Percentiles rank a stretch among this genome's conserved stretches.
These are phyloP conservation scores for Beauveria varroae DNA, from an alignment of 2,329 filamentous ascomycete genomes.

Conservation along the genomic window DNA sequence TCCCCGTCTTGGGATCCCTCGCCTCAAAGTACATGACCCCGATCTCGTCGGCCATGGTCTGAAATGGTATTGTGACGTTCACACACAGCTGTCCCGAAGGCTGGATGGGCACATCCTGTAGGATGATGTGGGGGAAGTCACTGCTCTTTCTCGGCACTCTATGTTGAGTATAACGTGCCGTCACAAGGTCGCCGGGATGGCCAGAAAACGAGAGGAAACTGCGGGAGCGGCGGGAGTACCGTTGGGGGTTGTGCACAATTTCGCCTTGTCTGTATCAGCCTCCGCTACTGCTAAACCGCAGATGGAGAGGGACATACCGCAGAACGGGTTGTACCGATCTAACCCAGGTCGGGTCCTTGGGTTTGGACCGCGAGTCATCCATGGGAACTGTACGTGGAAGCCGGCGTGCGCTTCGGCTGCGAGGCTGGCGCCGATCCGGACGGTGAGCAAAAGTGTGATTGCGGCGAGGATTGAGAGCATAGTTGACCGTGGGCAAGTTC, in stretches of 20 bases:
- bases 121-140: background rate
- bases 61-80: background rate
- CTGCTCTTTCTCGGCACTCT: background rate
- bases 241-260: background rate
- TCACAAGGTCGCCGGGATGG: background rate
- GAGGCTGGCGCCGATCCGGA: background rate
- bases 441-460: background rate
- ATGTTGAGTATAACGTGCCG: background rate
- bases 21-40: constrained; percentile 5
- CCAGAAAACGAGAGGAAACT: constrained; percentile 5
- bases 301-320: background rate
- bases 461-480: background rate
- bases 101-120: background rate
- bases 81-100: constrained; percentile 2
- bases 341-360: background rate
- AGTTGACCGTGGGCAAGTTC: background rate
- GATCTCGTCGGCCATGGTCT: background rate
- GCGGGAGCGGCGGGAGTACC: background rate
- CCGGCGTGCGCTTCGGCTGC: background rate
- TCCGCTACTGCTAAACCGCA: background rate
- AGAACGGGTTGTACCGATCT: background rate
- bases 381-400: constrained; percentile 5
- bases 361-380: background rate
- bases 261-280: background rate
- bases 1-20: background rate